Percentiles rank a stretch among this genome's conserved stretches.
Conservation (phyloP, 2,329 filamentous ascomycete genomes). For the Aaosphaeria arxii region DNA sequence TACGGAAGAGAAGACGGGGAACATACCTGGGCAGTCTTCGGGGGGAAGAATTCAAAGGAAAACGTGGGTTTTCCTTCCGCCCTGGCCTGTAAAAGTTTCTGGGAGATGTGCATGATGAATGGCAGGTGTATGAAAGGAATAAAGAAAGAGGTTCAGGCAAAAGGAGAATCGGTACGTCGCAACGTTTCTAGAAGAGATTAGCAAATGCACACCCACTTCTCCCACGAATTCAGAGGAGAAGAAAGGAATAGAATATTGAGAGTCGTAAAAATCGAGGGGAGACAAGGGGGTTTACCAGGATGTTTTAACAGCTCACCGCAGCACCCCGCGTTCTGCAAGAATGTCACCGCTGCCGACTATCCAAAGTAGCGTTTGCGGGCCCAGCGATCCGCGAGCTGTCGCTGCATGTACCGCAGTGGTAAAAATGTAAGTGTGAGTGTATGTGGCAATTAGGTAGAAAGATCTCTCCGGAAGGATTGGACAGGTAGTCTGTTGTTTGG, state of each 20-base stretch:
- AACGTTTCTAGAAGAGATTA: conserved; percentile 7
- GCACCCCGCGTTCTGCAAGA: conserved; percentile 9
- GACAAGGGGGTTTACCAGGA: too few species aligned
- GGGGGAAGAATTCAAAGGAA: conserved; percentile 99
- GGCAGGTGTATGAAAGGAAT: background rate
- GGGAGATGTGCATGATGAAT: conserved; percentile 84
- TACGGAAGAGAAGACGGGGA: background rate
- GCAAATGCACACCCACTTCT: conserved; percentile 8
- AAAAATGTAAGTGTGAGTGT: background rate
- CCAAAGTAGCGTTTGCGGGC: conserved; percentile 46
- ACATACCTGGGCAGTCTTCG: conserved; percentile 78
- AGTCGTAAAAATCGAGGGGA: too few species aligned
- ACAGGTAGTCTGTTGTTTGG: too few species aligned
- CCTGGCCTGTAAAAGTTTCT: conserved; percentile 83
- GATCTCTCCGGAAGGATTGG: too few species aligned
- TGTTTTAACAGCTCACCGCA: too few species aligned
- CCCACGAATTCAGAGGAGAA: too few species aligned
- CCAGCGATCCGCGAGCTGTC: conserved; percentile 52
- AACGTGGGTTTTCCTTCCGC: conserved; percentile 79
- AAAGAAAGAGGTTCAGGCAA: conserved; percentile 4
- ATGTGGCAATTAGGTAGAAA: too few species aligned
- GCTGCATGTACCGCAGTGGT: conserved; percentile 48
- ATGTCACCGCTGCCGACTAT: conserved; percentile 24
- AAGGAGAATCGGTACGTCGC: background rate
- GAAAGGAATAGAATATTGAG: too few species aligned